Evolutionary conservation across 2,329 filamentous ascomycete species (phyloP).

Genomic region (Cadophora gregata): DNA sequence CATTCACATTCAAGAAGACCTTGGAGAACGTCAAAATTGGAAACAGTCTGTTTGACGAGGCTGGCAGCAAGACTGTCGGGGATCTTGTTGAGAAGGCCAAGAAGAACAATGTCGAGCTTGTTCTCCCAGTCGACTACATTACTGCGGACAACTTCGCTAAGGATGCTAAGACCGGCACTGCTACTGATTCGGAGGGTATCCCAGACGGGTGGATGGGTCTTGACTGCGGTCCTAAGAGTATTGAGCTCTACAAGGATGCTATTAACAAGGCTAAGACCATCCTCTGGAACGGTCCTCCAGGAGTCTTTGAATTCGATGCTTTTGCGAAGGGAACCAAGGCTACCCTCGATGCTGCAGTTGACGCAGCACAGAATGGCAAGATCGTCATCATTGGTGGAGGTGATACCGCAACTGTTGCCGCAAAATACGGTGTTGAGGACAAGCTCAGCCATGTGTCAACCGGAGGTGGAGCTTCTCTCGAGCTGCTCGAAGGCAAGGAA

Average conservation of each 20-base stretch:
- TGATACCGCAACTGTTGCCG: slow-evolving; percentile 96
- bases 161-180: slow-evolving; percentile 80
- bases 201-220: slow-evolving; percentile 98
- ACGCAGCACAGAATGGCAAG: slow-evolving; percentile 80
- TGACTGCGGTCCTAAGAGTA: slow-evolving; percentile 88
- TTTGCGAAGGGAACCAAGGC: slow-evolving; percentile 93
- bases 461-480: slow-evolving; percentile 91
- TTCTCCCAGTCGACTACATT: slow-evolving; percentile 93
- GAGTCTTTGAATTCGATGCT: slow-evolving; percentile 96
- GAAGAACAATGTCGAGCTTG: slow-evolving; percentile 93
- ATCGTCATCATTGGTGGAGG: slow-evolving; percentile 99
- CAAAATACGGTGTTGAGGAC: slow-evolving; percentile 94
- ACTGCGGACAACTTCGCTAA: slow-evolving; percentile 94
- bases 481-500: slow-evolving; percentile 97
- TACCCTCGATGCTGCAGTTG: slow-evolving; percentile 87
- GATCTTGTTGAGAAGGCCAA: slow-evolving; percentile 93
- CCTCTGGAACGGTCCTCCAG: slow-evolving; percentile 97
- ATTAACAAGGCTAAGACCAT: slow-evolving; percentile 93
- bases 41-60: slow-evolving; percentile 90
- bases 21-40: slow-evolving; percentile 89
- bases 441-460: slow-evolving; percentile 99
- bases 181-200: slow-evolving; percentile 87
- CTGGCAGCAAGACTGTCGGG: slow-evolving; percentile 88
- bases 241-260: slow-evolving; percentile 85
- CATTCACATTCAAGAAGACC: slow-evolving; percentile 99